Percentiles rank a stretch among this genome's conserved stretches.
These are phyloP conservation scores for Sarocladium brachiariae DNA, from an alignment of 2,329 filamentous ascomycete genomes.

Conservation along the genomic window DNA sequence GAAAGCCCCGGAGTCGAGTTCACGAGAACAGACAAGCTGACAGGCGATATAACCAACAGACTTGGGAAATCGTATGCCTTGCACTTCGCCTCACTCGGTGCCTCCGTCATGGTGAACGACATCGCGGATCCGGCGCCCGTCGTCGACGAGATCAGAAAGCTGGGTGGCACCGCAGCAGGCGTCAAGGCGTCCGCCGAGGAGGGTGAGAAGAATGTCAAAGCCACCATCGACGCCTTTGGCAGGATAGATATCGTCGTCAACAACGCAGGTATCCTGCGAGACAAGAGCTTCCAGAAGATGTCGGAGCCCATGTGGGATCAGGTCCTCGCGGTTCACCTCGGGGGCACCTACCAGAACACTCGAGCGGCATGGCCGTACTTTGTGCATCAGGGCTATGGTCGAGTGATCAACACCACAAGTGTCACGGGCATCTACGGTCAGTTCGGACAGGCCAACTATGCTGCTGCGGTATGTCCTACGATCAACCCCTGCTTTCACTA, in stretches of 20 bases:
- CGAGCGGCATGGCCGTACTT: constrained; percentile 8
- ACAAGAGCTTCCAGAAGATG: constrained; percentile 8
- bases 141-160: constrained; percentile 2
- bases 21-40: not conserved
- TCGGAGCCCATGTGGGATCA: constrained; percentile 6
- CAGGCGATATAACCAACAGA: not conserved
- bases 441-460: constrained; percentile 8
- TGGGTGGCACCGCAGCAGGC: not conserved
- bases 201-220: not conserved
- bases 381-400: constrained; percentile 5
- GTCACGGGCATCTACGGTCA: constrained; percentile 8
- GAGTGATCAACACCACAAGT: constrained; percentile 1
- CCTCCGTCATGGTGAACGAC: constrained; percentile 9
- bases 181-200: not conserved
- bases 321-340: not conserved
- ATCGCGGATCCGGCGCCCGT: not conserved
- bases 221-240: not conserved
- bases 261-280: constrained; percentile 2
- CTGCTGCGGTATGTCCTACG: not conserved
- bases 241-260: not conserved
- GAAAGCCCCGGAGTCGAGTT: not conserved
- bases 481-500: too few species aligned
- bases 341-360: constrained; percentile 1
- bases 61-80: constrained; percentile 1
- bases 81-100: constrained; percentile 8